A percentile compares a stretch with the other conserved stretches of the same genome.
Evolutionary conservation across 140 eudicot genomes (phyloP).

Genomic region (Stevia rebaudiana): DNA sequence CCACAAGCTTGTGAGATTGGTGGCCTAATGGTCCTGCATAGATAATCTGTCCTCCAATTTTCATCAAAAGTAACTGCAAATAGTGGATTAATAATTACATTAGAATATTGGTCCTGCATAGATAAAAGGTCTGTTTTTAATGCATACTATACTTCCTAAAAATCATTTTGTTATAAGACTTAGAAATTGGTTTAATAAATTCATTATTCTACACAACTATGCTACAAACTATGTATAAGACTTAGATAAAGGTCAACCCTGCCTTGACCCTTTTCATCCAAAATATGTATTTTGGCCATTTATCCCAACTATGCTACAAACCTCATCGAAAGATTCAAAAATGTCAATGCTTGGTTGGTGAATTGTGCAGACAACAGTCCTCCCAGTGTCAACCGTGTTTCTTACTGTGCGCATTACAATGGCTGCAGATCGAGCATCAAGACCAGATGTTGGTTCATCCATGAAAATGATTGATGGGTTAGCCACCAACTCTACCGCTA

Average conservation of each 20-base stretch:
- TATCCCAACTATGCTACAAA: not conserved
- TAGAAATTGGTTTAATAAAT: too few relatives aligned
- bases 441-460: slow-evolving; percentile 15
- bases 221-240: too few relatives aligned
- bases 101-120: too few relatives aligned
- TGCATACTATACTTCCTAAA: too few relatives aligned
- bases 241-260: not conserved
- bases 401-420: slow-evolving; percentile 14
- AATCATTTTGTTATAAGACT: too few relatives aligned
- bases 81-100: too few relatives aligned
- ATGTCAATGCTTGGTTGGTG: slow-evolving; percentile 13
- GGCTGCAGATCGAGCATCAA: slow-evolving; percentile 14
- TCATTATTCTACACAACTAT: too few relatives aligned
- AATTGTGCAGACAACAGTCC: slow-evolving; percentile 7
- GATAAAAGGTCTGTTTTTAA: too few relatives aligned
- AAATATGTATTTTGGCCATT: not conserved
- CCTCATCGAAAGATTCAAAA: slow-evolving; percentile 16
- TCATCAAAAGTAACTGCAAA: slow-evolving; percentile 21
- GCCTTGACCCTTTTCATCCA: not conserved
- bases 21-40: slow-evolving; percentile 56
- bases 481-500: slow-evolving; percentile 17
- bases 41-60: slow-evolving; percentile 56
- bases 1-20: slow-evolving; percentile 42
- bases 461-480: slow-evolving; percentile 12
- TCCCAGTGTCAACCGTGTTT: slow-evolving; percentile 6